Percentiles rank a stretch among this genome's conserved stretches.
phyloP scores from a whole-genome alignment of 179 eudicot genomes.

The Drosera spatulata region DNA sequence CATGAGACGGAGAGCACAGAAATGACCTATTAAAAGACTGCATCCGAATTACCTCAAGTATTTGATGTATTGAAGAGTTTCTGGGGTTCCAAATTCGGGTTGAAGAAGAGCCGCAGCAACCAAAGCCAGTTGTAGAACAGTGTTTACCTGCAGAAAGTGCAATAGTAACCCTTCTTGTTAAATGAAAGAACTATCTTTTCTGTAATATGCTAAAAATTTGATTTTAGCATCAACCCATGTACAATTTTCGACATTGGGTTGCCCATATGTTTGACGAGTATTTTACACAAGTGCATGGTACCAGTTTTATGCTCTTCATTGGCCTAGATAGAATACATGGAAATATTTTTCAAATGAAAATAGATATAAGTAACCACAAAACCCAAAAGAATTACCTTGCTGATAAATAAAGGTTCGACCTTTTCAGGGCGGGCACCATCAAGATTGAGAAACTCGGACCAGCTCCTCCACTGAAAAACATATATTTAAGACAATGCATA shows the following conservation, averaged over 20 bases:
- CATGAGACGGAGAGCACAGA: not conserved
- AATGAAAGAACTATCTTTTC: too few relatives aligned
- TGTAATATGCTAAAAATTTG: too few relatives aligned
- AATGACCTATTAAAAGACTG: not conserved
- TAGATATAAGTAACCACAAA: not conserved
- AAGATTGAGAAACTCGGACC: slow-evolving; percentile 75
- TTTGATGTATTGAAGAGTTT: slow-evolving; percentile 56
- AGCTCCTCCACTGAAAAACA: slow-evolving; percentile 67
- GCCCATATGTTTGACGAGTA: too few relatives aligned
- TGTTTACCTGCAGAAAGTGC: slow-evolving; percentile 57
- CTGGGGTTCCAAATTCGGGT: slow-evolving; percentile 70
- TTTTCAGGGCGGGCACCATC: slow-evolving; percentile 57
- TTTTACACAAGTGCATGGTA: too few relatives aligned
- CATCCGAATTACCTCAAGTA: slow-evolving; percentile 52
- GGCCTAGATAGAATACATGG: too few relatives aligned
- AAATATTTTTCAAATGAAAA: not conserved
- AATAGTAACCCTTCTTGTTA: not conserved
- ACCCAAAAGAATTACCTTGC: slow-evolving; percentile 47
- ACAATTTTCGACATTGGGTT: too few relatives aligned
- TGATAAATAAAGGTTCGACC: slow-evolving; percentile 80
- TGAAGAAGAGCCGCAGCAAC: slow-evolving; percentile 92
- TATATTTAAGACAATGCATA: not conserved
- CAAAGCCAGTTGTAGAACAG: slow-evolving; percentile 66
- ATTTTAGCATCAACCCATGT: too few relatives aligned
- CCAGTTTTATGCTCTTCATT: too few relatives aligned